phyloP scores from a whole-genome alignment of 1,139 yeast species.

The Lodderomyces theae region DNA sequence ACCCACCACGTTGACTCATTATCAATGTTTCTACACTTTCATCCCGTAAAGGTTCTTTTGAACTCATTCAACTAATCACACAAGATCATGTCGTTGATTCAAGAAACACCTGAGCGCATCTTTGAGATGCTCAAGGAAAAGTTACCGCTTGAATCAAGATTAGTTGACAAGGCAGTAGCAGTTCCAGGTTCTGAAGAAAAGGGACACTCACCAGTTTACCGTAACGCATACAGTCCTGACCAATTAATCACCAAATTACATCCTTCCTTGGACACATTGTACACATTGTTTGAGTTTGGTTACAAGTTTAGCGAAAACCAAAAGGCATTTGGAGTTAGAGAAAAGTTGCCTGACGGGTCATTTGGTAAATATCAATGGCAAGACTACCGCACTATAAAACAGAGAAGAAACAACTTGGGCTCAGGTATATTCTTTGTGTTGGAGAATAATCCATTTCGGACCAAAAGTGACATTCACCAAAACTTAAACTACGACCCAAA shows the following conservation, averaged over 20 bases:
- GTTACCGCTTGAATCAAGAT: not conserved
- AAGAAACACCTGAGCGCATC: slow-evolving; percentile 2
- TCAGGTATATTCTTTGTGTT: slow-evolving; percentile 60
- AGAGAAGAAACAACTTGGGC: slow-evolving; percentile 53
- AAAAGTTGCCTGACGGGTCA: slow-evolving; percentile 36
- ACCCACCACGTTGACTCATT: not conserved
- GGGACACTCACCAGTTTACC: slow-evolving; percentile 54
- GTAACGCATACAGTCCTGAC: slow-evolving; percentile 41
- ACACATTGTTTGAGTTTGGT: slow-evolving; percentile 47
- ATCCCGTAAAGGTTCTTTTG: too few species aligned
- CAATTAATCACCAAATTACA: slow-evolving; percentile 44
- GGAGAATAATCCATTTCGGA: slow-evolving; percentile 38
- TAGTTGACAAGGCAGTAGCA: not conserved
- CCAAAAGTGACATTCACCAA: slow-evolving; percentile 26
- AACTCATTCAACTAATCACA: too few species aligned
- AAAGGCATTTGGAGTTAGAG: slow-evolving; percentile 54
- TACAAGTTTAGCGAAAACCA: slow-evolving; percentile 32
- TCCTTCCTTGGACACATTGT: slow-evolving; percentile 49
- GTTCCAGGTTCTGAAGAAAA: slow-evolving; percentile 25
- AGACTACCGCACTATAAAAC: slow-evolving; percentile 39
- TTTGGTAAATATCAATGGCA: slow-evolving; percentile 48
- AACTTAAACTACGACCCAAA: slow-evolving; percentile 22
- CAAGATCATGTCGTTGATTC: slow-evolving; percentile 3
- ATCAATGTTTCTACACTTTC: not conserved
- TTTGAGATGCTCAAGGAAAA: slow-evolving; percentile 2